A percentile compares a stretch with the other conserved stretches of the same genome.
These are phyloP conservation scores for Aspergillus sp. DNA, from an alignment of 2,329 filamentous ascomycete genomes.

Conservation along the genomic window DNA sequence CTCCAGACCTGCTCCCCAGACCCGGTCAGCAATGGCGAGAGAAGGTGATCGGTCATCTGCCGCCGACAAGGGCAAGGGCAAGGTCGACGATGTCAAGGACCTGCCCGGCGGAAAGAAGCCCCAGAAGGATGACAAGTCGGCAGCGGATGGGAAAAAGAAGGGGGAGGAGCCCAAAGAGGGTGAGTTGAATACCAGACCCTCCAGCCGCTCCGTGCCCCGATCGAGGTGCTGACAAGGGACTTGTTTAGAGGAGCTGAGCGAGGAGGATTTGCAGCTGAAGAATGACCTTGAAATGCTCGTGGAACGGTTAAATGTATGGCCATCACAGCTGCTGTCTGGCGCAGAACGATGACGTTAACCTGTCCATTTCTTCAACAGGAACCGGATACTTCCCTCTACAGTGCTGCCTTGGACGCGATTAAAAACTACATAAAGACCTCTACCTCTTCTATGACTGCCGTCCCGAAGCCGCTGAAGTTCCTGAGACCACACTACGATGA, in stretches of 20 bases:
- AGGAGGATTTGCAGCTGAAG: conserved; percentile 98
- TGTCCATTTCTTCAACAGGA: conserved; percentile 49
- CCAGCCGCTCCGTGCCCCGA: conserved; percentile 1
- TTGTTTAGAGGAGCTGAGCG: conserved; percentile 76
- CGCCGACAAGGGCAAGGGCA: conserved; percentile 93
- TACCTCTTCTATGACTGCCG: conserved; percentile 97
- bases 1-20: conserved; percentile 20
- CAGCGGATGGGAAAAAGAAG: conserved; percentile 63
- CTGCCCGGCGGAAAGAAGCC: conserved; percentile 43
- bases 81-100: conserved; percentile 63
- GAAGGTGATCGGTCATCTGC: conserved; percentile 77
- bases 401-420: conserved; percentile 86
- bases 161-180: conserved; percentile 58
- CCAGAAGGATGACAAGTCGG: conserved; percentile 59
- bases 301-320: conserved; percentile 73
- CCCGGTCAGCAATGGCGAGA: conserved; percentile 65
- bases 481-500: conserved; percentile 92
- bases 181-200: conserved; percentile 36
- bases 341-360: conserved; percentile 18
- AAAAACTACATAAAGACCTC: conserved; percentile 98
- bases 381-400: conserved; percentile 77
- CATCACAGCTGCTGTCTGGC: conserved; percentile 5
- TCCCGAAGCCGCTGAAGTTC: conserved; percentile 97
- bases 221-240: conserved; percentile 17
- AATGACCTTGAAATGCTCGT: conserved; percentile 96